Evolutionary conservation across 1,139 yeast species (phyloP), one percentile per base, ranked within the genome.

Genomic region (Pichia sp.): DNA sequence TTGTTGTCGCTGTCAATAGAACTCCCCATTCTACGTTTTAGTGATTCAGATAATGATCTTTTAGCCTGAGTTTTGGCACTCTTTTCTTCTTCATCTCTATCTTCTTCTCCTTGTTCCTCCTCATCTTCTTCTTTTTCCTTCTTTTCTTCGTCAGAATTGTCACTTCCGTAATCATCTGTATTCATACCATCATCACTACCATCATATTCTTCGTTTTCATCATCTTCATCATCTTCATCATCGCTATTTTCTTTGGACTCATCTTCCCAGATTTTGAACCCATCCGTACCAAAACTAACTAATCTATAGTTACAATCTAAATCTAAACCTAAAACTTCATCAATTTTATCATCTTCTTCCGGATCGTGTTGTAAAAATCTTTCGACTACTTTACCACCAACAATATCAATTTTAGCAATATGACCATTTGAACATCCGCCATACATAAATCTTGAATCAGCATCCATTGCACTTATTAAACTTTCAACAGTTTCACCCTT

Each of bases 341-440:
- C 53, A 20, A 35, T 30, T 19, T 42, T 37, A 20, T 43, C 36
- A 14, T 40, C 43, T 6, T 40, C 48, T 28, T 47, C 79, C 2
- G 66, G 56, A 16, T 65, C 62, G 27, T 81, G 73, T 57, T 88
- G 96, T 7, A 71, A 70, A 52, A 91, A 72, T 3, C 76, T 70
- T 51, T 81, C 91, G 14, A 78, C 68, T 7, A 82, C 71, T 51
- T 73, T 76, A 3, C 93, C 88, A 22, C 66, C 62, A 47, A 76
- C 76, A 36, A 76, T 74, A 58, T 88, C 77, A 24, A 87, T 73
- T 49, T 84, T 73, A 53, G 78, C 78, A 25, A 87, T 68, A 24
- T 70, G 65, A n/a, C 96, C 96, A 50, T 86, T 87, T 14, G 91
- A 78, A 37, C 82, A 80, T 6, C 96, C 96, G 49, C 93, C 85